Percentiles rank a stretch among this genome's conserved stretches.
Conservation (phyloP, 805 yeast species). For the Saturnispora sanitii region DNA sequence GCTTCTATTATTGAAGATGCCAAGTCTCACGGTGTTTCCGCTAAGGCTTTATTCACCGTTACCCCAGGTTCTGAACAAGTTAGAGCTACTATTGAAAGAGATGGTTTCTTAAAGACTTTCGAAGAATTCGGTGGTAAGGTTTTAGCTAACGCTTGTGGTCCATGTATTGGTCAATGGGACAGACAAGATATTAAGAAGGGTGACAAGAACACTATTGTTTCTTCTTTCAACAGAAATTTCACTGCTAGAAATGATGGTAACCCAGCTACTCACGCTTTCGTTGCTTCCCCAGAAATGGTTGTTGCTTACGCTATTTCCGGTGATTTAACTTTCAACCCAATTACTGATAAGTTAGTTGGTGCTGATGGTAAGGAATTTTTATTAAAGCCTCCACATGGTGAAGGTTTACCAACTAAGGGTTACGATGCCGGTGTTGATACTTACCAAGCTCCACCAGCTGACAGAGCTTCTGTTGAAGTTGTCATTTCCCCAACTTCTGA, state of each 20-base stretch:
- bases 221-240: constrained; percentile 96
- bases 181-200: constrained; percentile 60
- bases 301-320: constrained; percentile 96
- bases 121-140: constrained; percentile 85
- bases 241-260: constrained; percentile 98
- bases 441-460: constrained; percentile 93
- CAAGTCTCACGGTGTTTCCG: constrained; percentile 71
- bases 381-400: constrained; percentile 73
- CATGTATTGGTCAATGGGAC: constrained; percentile 99
- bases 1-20: constrained; percentile 88
- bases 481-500: constrained; percentile 82
- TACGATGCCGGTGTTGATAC: constrained; percentile 62
- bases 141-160: constrained; percentile 97
- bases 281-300: constrained; percentile 97
- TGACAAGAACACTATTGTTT: constrained; percentile 81
- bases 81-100: constrained; percentile 93
- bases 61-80: constrained; percentile 99
- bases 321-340: constrained; percentile 83
- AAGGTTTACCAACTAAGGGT: constrained; percentile 73
- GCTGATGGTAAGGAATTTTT: constrained; percentile 64
- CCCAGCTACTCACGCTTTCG: constrained; percentile 93
- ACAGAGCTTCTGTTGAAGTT: constrained; percentile 67
- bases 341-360: constrained; percentile 70
- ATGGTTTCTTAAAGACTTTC: constrained; percentile 76
- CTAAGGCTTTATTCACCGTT: constrained; percentile 85